phyloP scores from a whole-genome alignment of 352 stramenopile species.

The Globisporangium takayamanum region DNA sequence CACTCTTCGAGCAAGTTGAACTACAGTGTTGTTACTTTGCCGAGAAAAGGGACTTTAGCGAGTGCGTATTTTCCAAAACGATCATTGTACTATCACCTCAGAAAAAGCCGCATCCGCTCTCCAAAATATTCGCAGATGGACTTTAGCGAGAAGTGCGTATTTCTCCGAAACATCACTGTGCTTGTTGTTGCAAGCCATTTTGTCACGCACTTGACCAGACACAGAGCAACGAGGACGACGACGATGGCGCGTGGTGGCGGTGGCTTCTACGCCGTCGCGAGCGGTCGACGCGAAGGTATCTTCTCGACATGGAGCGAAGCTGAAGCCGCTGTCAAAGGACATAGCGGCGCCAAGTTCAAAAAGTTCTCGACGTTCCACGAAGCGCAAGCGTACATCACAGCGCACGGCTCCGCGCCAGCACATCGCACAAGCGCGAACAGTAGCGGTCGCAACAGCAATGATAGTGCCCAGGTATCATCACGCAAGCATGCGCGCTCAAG shows the following conservation, averaged over 20 bases:
- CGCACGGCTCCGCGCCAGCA: neutral
- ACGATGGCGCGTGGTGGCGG: conserved; percentile 24
- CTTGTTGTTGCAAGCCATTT: too few species aligned
- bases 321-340: conserved; percentile 54
- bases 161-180: too few species aligned
- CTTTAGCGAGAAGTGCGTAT: too few species aligned
- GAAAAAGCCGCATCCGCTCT: too few species aligned
- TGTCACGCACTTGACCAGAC: neutral
- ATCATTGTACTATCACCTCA: too few species aligned
- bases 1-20: too few species aligned
- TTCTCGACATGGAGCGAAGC: conserved; percentile 44
- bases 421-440: neutral
- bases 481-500: conserved; percentile 2
- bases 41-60: too few species aligned
- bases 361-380: conserved; percentile 50
- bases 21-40: too few species aligned
- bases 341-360: conserved; percentile 43
- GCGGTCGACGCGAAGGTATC: conserved; percentile 40
- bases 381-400: conserved; percentile 41
- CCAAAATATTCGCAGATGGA: too few species aligned
- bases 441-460: neutral
- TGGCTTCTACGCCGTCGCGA: conserved; percentile 58
- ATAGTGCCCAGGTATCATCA: neutral
- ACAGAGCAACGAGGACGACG: conserved; percentile 3
- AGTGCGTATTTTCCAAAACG: too few species aligned